Percentiles rank a stretch among this genome's conserved stretches.
Conservation (phyloP, 768 basidiomycete species). For the Podaxis rugospora region DNA sequence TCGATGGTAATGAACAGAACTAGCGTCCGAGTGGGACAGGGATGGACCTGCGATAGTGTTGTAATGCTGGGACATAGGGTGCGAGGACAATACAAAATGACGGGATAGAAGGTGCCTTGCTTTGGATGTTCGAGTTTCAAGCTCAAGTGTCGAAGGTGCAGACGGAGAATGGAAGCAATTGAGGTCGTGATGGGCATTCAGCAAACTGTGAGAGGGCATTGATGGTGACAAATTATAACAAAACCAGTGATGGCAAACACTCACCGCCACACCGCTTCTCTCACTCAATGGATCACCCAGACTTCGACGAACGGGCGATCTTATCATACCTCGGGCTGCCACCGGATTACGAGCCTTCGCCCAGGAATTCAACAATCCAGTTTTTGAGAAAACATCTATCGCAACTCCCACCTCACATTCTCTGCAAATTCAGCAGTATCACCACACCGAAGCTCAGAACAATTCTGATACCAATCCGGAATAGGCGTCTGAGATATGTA, state of each 20-base stretch:
- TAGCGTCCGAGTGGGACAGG: slow-evolving; percentile 1
- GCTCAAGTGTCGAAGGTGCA: too few species aligned
- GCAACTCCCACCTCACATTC: slow-evolving; percentile 65
- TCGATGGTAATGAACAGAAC: slow-evolving; percentile 19
- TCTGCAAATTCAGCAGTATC: slow-evolving; percentile 37
- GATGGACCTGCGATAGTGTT: not conserved
- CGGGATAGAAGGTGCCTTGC: not conserved
- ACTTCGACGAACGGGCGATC: slow-evolving; percentile 30
- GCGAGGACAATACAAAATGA: not conserved
- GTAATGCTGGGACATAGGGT: not conserved
- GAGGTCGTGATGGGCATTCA: too few species aligned
- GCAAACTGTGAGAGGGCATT: not conserved
- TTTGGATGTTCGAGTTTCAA: not conserved
- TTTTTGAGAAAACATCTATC: slow-evolving; percentile 60
- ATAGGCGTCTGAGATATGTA: slow-evolving; percentile 64
- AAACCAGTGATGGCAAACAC: not conserved
- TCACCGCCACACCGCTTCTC: slow-evolving; percentile 12
- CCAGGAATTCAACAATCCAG: slow-evolving; percentile 48
- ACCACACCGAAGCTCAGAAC: slow-evolving; percentile 67
- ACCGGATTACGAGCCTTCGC: slow-evolving; percentile 54
- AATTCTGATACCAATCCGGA: slow-evolving; percentile 58
- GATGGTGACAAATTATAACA: slow-evolving; percentile 11
- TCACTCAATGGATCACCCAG: slow-evolving; percentile 11
- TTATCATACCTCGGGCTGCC: slow-evolving; percentile 55
- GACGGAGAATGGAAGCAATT: too few species aligned